A percentile compares a stretch with the other conserved stretches of the same genome.
These are phyloP conservation scores for Kluyveromyces siamensis DNA, from an alignment of 805 yeast genomes.

Conservation along the genomic window DNA sequence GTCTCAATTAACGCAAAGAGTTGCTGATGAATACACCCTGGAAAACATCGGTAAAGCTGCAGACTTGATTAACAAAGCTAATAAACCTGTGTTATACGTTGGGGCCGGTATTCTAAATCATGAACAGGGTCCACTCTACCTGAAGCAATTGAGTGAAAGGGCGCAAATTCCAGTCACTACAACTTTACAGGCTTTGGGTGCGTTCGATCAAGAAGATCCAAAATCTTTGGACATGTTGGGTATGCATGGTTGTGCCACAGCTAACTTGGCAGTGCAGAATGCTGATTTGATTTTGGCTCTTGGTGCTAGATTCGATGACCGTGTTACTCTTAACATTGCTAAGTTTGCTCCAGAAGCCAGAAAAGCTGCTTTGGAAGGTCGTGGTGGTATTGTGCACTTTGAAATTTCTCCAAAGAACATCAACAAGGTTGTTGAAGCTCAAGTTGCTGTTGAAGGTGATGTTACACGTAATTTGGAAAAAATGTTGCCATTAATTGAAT, in stretches of 20 bases:
- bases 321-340: constrained; percentile 81
- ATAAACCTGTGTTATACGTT: constrained; percentile 81
- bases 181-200: constrained; percentile 87
- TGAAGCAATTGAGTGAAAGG: constrained; percentile 80
- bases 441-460: constrained; percentile 96
- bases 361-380: constrained; percentile 74
- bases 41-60: constrained; percentile 75
- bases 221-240: constrained; percentile 94
- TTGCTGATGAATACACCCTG: constrained; percentile 63
- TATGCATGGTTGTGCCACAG: constrained; percentile 96
- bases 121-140: constrained; percentile 67
- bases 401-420: constrained; percentile 96
- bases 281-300: constrained; percentile 91
- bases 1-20: constrained; percentile 57
- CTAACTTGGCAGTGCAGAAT: constrained; percentile 86
- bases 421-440: constrained; percentile 93
- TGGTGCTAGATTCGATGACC: constrained; percentile 97
- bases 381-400: constrained; percentile 96
- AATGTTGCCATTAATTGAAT: constrained; percentile 61
- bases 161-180: constrained; percentile 95
- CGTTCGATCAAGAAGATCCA: constrained; percentile 84
- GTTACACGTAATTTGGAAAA: constrained; percentile 67
- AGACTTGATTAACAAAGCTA: constrained; percentile 65
- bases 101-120: constrained; percentile 85
- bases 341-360: constrained; percentile 93